phyloP scores from a whole-genome alignment of 805 yeast genomes.

The Teunomyces gatunensis region DNA sequence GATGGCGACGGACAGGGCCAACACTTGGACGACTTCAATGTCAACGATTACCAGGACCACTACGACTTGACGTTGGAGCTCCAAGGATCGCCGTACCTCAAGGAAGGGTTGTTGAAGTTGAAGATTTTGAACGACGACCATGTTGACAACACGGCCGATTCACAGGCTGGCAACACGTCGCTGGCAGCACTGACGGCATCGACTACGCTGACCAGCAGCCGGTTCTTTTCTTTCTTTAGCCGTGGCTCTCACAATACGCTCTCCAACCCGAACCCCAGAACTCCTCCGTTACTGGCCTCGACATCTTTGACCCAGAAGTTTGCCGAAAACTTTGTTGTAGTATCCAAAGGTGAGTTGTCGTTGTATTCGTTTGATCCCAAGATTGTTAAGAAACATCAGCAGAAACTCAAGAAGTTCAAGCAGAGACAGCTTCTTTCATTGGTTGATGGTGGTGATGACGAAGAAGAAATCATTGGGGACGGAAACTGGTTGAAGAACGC shows the following conservation, averaged over 20 bases:
- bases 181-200: constrained; percentile 15
- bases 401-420: constrained; percentile 22
- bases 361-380: constrained; percentile 54
- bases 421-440: constrained; percentile 16
- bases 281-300: constrained; percentile 1
- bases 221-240: constrained; percentile 29
- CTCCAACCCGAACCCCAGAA: neutral
- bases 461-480: constrained; percentile 44
- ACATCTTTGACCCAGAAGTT: constrained; percentile 21
- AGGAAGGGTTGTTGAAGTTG: constrained; percentile 63
- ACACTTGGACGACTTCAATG: constrained; percentile 36
- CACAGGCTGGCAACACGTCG: constrained; percentile 9
- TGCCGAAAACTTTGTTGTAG: constrained; percentile 58
- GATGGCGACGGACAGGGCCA: constrained; percentile 8
- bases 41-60: constrained; percentile 43
- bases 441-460: constrained; percentile 20
- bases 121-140: constrained; percentile 37
- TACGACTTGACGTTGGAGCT: constrained; percentile 61
- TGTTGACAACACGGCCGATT: constrained; percentile 23
- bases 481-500: constrained; percentile 73
- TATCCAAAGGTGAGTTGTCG: constrained; percentile 62
- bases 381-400: constrained; percentile 39
- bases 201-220: constrained; percentile 10
- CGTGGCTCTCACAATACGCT: constrained; percentile 5
- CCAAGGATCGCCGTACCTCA: constrained; percentile 74